Conservation (phyloP, 345 rosid genomes). For the Melaleuca quinquenervia region DNA sequence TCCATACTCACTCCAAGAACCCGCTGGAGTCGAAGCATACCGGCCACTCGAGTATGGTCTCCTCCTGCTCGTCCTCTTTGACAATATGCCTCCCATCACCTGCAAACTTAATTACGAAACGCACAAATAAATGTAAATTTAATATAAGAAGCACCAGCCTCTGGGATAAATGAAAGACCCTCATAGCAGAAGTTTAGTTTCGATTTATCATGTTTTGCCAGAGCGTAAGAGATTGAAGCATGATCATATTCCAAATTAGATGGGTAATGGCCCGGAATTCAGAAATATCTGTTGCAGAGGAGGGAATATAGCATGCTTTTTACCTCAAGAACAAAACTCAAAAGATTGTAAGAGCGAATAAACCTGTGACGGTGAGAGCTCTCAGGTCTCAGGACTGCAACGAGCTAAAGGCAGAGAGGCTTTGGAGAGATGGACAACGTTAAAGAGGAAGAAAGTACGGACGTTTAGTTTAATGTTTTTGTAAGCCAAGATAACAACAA, state of each 20-base stretch:
- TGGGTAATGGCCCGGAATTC: not conserved
- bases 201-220: not conserved
- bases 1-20: not conserved
- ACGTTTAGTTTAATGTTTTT: not conserved
- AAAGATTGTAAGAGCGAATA: not conserved
- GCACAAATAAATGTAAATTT: not conserved
- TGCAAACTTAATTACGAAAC: not conserved
- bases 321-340: not conserved
- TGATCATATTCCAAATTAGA: not conserved
- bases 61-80: not conserved
- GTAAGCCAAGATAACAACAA: not conserved
- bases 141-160: not conserved
- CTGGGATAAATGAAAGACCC: not conserved
- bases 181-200: not conserved
- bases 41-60: not conserved
- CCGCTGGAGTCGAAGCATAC: not conserved
- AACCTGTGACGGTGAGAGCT: not conserved
- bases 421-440: not conserved
- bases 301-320: not conserved
- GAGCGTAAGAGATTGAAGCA: not conserved
- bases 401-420: not conserved
- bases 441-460: not conserved
- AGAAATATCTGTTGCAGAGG: not conserved
- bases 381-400: not conserved
- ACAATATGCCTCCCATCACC: not conserved